Conservation (phyloP, 352 stramenopile genomes). For the Globisporangium orthogonon region DNA sequence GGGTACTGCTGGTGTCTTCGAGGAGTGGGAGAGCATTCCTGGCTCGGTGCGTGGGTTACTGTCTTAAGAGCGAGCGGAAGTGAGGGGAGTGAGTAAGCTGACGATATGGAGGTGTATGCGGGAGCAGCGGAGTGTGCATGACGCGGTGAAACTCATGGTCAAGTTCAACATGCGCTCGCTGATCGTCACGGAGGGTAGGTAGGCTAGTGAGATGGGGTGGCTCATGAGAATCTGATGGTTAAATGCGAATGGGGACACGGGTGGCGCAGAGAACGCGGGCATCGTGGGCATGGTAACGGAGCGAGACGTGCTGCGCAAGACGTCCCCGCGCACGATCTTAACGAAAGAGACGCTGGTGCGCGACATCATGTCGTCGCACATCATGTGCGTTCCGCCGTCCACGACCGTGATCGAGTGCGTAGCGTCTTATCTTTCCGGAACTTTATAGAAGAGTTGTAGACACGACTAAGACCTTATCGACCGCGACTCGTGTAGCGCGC, state of each 20-base stretch:
- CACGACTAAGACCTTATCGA: not conserved
- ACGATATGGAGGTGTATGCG: not conserved
- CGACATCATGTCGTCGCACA: constrained; percentile 82
- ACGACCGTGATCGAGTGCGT: constrained; percentile 81
- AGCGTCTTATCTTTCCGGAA: too few species aligned
- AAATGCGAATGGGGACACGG: too few species aligned
- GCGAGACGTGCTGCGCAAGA: constrained; percentile 77
- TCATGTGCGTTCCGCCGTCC: constrained; percentile 78
- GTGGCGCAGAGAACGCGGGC: constrained; percentile 31
- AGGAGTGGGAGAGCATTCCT: constrained; percentile 72
- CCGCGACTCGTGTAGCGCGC: constrained; percentile 46
- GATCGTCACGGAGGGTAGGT: constrained; percentile 66
- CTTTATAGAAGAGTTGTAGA: not conserved
- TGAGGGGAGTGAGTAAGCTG: too few species aligned
- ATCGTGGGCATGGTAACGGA: constrained; percentile 84
- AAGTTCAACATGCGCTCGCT: constrained; percentile 75
- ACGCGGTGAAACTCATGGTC: constrained; percentile 70
- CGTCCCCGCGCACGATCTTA: constrained; percentile 39
- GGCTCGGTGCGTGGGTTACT: constrained; percentile 35
- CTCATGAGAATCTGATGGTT: too few species aligned
- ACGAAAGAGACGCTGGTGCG: constrained; percentile 50
- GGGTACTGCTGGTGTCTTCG: constrained; percentile 29
- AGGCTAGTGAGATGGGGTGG: not conserved
- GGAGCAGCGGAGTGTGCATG: constrained; percentile 66
- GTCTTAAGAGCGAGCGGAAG: not conserved